Base-by-base conservation (phyloP, 345 rosid species). In the Corchorus capsularis region DNA sequence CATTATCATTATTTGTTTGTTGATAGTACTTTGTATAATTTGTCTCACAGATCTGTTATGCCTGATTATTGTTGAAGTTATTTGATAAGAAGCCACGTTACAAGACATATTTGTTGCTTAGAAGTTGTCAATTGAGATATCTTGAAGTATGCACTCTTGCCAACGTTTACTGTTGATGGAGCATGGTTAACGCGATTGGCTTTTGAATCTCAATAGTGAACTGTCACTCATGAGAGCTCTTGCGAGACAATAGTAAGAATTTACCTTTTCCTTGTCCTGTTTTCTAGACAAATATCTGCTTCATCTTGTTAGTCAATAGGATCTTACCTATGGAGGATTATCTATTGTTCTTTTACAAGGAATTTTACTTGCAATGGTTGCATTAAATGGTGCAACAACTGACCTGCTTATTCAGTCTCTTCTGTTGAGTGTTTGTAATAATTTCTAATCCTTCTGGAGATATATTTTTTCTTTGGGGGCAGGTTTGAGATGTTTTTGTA, bases 111-210 rank as follows among this genome's bases (percentile, higher is more conserved):
- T 74, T 67, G 69, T 56, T 69, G 73, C 60, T 41, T 20, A 49
- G 47, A 75, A 71, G 62, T 55, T 77, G 45, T 63, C 74, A 6
- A 3, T 27, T 46, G 6, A 65, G 69, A 22, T 2, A 69, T 32
- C 22, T 22, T 64, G 52, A 57, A 64, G 71, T 54, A 78, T 80
- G 75, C 19, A 22, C 65, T 55, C 73, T 60, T 34, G 53, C 63
- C 56, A 47, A 55, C 76, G 62, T 64, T 59, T 78, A 53, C 70
- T 59, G 39, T 63, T 75, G 71, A 37, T 65, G 86, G 83, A 81
- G 76, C 79, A 53, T 80, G 79, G 85, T 69, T 83, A 79, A 82
- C 72, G 32, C 57, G 59, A 41, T 71, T 43, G 27, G 62, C 65
- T 5, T 35, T 43, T 34, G 62, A 74, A 54, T 52, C 45, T 52